Evolutionary conservation across 164 flowering plant species (phyloP), one percentile per base, ranked within the genome.

Genomic region (Taxillus chinensis): DNA sequence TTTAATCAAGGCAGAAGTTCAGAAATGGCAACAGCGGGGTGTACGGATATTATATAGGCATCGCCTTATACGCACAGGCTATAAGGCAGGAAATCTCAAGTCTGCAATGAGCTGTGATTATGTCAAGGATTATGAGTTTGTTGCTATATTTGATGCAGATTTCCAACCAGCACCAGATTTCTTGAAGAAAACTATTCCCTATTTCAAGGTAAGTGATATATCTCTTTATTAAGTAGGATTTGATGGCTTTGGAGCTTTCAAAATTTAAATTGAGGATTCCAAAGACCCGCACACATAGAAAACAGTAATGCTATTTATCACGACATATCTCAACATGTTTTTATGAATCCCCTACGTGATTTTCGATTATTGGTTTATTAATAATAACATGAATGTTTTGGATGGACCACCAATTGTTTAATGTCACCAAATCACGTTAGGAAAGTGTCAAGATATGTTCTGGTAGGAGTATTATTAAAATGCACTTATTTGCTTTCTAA

Each of bases 131-230:
- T 93, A 87, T 68, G 99, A 93, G 76, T 93, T 84, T 78, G 99
- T 90, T 60, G 92, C 99, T 39, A 90, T 93, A 5, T 93, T 93
- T 71, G 99, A 93, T 77, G 92, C 99, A 27, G 99, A 95, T 79
- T 95, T 91, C 73, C 99, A 90, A 75, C 99, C 99, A 9, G 76
- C 64, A 15, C 86, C 96, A 52, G 97, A 95, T 71, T 95, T 95
- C 76, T 77, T 95, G 79, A 91, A 87, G 83, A 83, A 79, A 71
- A 95, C 99, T 7, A 64, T 95, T 64, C 99, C 97, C 41, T 77
- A 89, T 73, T 95, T 95, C 59, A 86, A 89, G 96, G 99, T 95
- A 81, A 65, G 50, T 62, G 39, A 7, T 38, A 11, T 39, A 27
- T 7, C 41, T 38, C 12, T 13, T 45, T 7, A 55, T 50, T 45